phyloP scores from a whole-genome alignment of 2,329 filamentous ascomycete species.

The Colletotrichum noveboracense region DNA sequence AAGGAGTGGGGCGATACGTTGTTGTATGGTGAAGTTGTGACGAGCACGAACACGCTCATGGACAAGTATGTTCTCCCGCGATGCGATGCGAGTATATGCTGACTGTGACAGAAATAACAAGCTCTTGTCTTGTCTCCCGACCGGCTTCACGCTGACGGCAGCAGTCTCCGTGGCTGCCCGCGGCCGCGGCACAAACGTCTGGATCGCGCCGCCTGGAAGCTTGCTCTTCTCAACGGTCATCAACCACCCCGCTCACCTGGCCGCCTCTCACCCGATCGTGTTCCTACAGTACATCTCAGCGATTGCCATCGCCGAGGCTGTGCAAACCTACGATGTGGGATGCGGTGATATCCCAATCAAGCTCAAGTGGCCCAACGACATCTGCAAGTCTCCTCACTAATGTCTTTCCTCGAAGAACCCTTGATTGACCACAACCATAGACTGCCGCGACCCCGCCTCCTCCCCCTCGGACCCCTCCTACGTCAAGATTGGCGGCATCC shows the following conservation, averaged over 20 bases:
- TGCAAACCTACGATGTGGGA: slow-evolving; percentile 78
- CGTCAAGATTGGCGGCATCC: slow-evolving; percentile 91
- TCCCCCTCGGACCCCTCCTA: slow-evolving; percentile 57
- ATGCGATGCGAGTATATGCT: neutral
- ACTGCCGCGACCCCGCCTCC: slow-evolving; percentile 69
- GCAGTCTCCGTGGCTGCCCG: slow-evolving; percentile 88
- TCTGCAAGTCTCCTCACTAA: slow-evolving; percentile 64
- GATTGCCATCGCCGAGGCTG: slow-evolving; percentile 83
- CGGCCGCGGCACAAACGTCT: slow-evolving; percentile 90
- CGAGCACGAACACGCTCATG: slow-evolving; percentile 90
- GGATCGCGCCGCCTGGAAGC: slow-evolving; percentile 87
- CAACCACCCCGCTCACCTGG: slow-evolving; percentile 78
- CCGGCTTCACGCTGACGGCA: slow-evolving; percentile 86
- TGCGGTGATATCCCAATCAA: slow-evolving; percentile 81
- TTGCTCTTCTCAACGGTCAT: slow-evolving; percentile 90
- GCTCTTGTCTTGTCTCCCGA: slow-evolving; percentile 76
- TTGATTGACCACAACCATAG: slow-evolving; percentile 34
- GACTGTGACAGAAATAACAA: slow-evolving; percentile 68
- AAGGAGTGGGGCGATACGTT: slow-evolving; percentile 77
- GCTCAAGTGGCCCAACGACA: slow-evolving; percentile 98
- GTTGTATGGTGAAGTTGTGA: slow-evolving; percentile 90
- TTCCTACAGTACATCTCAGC: slow-evolving; percentile 95
- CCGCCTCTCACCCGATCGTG: slow-evolving; percentile 77
- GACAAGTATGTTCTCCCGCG: slow-evolving; percentile 72
- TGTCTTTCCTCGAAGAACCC: neutral